phyloP scores from a whole-genome alignment of 2,329 filamentous ascomycete species.

The Hyphodiscus sp. region DNA sequence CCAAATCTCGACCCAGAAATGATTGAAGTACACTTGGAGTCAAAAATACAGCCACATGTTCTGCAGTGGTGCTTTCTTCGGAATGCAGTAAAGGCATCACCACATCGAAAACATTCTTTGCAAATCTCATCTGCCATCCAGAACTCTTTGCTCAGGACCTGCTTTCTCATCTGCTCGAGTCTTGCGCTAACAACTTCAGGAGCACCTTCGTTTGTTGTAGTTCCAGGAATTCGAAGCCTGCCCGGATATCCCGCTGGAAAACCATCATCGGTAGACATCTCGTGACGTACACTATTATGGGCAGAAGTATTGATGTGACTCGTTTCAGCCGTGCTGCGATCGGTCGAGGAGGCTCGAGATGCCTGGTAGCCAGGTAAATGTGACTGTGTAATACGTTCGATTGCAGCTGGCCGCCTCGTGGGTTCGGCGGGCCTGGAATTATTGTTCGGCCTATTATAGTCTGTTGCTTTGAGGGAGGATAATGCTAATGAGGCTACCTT shows the following conservation, averaged over 20 bases:
- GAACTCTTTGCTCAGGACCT: constrained; percentile 88
- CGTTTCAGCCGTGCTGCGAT: constrained; percentile 49
- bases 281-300: constrained; percentile 51
- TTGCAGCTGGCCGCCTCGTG: constrained; percentile 30
- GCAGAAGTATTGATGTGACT: constrained; percentile 53
- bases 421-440: constrained; percentile 18
- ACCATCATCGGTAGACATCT: constrained; percentile 43
- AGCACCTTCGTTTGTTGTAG: constrained; percentile 48
- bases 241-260: constrained; percentile 36
- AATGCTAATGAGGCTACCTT: constrained; percentile 26
- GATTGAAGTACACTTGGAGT: constrained; percentile 90
- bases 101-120: constrained; percentile 93
- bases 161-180: constrained; percentile 69
- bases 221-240: constrained; percentile 48
- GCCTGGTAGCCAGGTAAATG: constrained; percentile 38
- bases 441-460: constrained; percentile 26
- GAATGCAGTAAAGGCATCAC: constrained; percentile 85
- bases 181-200: constrained; percentile 54
- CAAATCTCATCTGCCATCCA: constrained; percentile 99
- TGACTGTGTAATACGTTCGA: constrained; percentile 36
- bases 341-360: constrained; percentile 54
- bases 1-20: constrained; percentile 84
- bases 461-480: constrained; percentile 25
- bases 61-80: constrained; percentile 95
- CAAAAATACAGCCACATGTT: constrained; percentile 96